Evolutionary conservation across 805 yeast genomes (phyloP).

Genomic region (Nakazawaea populi): DNA sequence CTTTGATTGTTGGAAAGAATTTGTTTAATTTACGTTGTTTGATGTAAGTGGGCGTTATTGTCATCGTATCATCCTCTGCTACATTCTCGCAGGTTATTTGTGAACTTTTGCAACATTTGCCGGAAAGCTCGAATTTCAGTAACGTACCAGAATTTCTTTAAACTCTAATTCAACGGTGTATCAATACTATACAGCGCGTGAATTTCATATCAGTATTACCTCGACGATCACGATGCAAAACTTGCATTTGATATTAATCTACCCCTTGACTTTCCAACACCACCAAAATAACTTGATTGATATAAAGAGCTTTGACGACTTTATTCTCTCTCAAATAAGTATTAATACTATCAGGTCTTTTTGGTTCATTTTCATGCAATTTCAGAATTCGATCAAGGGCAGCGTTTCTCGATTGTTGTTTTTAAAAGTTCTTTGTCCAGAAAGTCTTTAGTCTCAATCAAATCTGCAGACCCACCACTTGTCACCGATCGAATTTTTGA

Average conservation of each 20-base stretch:
- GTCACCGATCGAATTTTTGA: background rate
- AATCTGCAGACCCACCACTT: slow-evolving; percentile 9
- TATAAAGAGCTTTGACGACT: slow-evolving; percentile 1
- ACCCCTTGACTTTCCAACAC: background rate
- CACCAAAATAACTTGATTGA: background rate
- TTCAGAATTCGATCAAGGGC: slow-evolving; percentile 3
- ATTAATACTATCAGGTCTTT: background rate
- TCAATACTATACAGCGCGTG: too few relatives aligned
- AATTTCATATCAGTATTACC: too few relatives aligned
- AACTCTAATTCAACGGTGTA: too few relatives aligned
- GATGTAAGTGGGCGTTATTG: too few relatives aligned
- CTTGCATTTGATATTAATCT: slow-evolving; percentile 60
- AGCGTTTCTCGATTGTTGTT: background rate
- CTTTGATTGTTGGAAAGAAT: too few relatives aligned
- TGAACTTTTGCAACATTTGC: too few relatives aligned
- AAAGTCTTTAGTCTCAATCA: slow-evolving; percentile 4
- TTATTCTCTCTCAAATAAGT: background rate
- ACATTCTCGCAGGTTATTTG: too few relatives aligned
- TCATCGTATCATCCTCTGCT: too few relatives aligned
- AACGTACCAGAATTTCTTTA: too few relatives aligned
- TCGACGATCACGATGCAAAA: slow-evolving; percentile 72
- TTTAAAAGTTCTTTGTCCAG: slow-evolving; percentile 7
- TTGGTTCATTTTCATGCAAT: background rate
- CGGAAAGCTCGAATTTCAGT: too few relatives aligned
- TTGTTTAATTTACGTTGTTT: too few relatives aligned